These are phyloP conservation scores for Debaryomycetaceae sp. DNA, from an alignment of 1,139 yeast species.

Conservation along the genomic window DNA sequence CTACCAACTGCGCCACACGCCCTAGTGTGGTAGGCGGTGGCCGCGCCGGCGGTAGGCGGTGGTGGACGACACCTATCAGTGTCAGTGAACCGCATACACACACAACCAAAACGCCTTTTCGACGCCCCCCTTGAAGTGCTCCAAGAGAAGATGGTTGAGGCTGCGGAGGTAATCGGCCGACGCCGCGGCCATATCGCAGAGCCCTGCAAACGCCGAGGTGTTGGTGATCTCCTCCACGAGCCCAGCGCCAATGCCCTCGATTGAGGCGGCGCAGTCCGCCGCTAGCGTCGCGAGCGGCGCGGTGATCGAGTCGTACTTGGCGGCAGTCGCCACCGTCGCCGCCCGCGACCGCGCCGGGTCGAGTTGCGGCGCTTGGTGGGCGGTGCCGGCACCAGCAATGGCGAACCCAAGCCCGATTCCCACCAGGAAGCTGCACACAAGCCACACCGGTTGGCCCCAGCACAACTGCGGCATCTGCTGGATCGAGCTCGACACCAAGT, in stretches of 20 bases:
- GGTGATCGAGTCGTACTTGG: no score
- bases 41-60: no score
- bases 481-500: conserved; percentile 15
- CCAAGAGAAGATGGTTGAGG: conserved; percentile 16
- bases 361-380: no score
- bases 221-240: conserved; percentile 4
- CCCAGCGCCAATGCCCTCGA: not conserved
- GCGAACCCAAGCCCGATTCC: conserved; percentile 36
- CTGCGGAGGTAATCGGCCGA: conserved; percentile 10
- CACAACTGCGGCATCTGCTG: conserved; percentile 4
- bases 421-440: conserved; percentile 28
- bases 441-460: conserved; percentile 14
- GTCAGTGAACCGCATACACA: conserved; percentile 8
- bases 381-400: conserved; percentile 20
- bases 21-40: no score
- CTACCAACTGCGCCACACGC: conserved; percentile 94
- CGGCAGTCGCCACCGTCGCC: no score
- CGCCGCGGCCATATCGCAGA: conserved; percentile 8
- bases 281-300: no score
- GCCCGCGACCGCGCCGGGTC: not conserved
- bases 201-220: conserved; percentile 6
- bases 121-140: conserved; percentile 23
- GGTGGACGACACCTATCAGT: no score
- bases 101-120: conserved; percentile 17
- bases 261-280: no score